phyloP scores from a whole-genome alignment of 2,329 filamentous ascomycete genomes.

The Colletotrichum tanaceti region DNA sequence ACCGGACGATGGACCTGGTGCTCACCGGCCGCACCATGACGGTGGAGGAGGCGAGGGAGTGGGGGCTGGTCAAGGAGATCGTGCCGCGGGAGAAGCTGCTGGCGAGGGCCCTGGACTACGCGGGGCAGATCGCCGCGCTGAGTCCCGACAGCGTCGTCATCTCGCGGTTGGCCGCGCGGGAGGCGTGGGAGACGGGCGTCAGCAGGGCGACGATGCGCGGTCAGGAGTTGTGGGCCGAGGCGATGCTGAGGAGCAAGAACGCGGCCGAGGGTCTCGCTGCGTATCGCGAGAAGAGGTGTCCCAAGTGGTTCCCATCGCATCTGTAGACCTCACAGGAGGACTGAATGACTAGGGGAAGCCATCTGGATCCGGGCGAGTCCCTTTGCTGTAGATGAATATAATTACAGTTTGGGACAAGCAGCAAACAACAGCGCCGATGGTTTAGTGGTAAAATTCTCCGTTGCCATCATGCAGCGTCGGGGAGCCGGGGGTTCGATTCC shows the following conservation, averaged over 20 bases:
- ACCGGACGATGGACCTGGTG: constrained; percentile 50
- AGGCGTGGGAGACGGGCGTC: constrained; percentile 51
- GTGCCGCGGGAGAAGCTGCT: constrained; percentile 48
- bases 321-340: constrained; percentile 32
- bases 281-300: constrained; percentile 48
- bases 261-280: constrained; percentile 46
- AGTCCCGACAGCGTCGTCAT: constrained; percentile 52
- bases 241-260: constrained; percentile 48
- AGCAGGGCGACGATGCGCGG: constrained; percentile 50
- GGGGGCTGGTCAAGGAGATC: constrained; percentile 48
- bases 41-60: constrained; percentile 48
- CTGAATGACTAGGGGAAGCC: no score
- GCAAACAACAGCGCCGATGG: constrained; percentile 22
- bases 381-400: not conserved
- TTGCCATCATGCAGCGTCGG: constrained; percentile 39
- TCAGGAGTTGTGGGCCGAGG: constrained; percentile 48
- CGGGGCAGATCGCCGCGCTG: constrained; percentile 46
- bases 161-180: constrained; percentile 47
- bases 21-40: constrained; percentile 46
- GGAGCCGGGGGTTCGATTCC: constrained; percentile 41
- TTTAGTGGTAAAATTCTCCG: constrained; percentile 42
- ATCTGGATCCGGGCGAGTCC: not conserved
- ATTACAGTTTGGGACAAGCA: accelerated
- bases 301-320: constrained; percentile 48
- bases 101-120: constrained; percentile 47